Evolutionary conservation across 164 flowering plant genomes (phyloP), one percentile per base, ranked within the genome.

Genomic region (Malania oleifera): DNA sequence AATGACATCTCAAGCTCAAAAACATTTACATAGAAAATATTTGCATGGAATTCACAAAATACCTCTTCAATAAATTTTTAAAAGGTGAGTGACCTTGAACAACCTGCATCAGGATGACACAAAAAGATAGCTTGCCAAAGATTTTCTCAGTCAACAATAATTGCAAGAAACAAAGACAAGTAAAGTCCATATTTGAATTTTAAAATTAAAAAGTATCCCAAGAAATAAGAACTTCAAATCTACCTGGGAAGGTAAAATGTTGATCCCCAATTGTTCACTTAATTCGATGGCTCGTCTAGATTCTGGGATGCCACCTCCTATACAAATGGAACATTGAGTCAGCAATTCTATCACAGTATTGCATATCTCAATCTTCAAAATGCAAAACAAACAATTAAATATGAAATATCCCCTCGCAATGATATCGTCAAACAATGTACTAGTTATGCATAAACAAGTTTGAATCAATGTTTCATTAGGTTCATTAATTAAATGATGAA

Each of bases 281-380:
- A 74, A 54, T 20, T 74, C 71, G 41, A 10, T 2, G 11, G 77
- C 77, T 41, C 74, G 51, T 57, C 56, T 70, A 9, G 72, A 60
- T 61, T 74, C 77, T 7, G 70, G 77, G 12, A 57, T 39, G 39
- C 72, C 77, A 22, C 77, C 77, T 11, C 77, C 77, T 74, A 58
- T 54, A 27, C 28, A 48, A 55, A 18, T 46, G 13, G 35, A 38
- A 31, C 4, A 31, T 31, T 4, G 35, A 4, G 4, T 31, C 35
- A 31, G 35, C 9, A 31, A 31, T 4, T 31, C 35, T 31, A 31
- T 31, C 4, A 9, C 35, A 31, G 35, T 31, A 31, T 31, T 4
- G 35, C 4, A 31, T 31, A 9, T 31, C 9, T 31, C 35, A 31
- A 4, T 31, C 4, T 31, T 31, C 9, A 31, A 31, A 4, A 31